Conservation (phyloP, 1,284 basidiomycete species). For the Ceratobasidium sp. region DNA sequence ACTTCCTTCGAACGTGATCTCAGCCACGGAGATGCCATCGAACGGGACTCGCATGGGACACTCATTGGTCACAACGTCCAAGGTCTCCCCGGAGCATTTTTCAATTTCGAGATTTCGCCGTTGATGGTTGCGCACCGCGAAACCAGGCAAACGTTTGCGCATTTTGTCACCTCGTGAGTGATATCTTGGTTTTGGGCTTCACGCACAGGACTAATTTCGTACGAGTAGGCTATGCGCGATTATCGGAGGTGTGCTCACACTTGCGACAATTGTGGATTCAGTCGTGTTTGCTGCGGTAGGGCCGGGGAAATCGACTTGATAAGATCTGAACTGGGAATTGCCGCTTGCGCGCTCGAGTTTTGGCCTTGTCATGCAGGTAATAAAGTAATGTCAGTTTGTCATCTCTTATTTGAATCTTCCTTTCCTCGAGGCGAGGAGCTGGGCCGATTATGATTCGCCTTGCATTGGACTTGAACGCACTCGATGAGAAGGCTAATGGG, state of each 20-base stretch:
- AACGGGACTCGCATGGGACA: slow-evolving; percentile 76
- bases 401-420: too few species aligned
- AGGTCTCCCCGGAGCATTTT: slow-evolving; percentile 86
- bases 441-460: too few species aligned
- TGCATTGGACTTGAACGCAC: too few species aligned
- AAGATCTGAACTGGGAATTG: too few species aligned
- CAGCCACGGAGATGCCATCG: slow-evolving; percentile 61
- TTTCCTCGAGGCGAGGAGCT: too few species aligned
- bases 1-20: slow-evolving; percentile 97
- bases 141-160: slow-evolving; percentile 92
- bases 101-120: slow-evolving; percentile 99
- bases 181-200: too few species aligned
- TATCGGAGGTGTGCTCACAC: slow-evolving; percentile 95
- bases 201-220: too few species aligned
- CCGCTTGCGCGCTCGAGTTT: too few species aligned
- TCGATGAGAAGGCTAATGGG: too few species aligned
- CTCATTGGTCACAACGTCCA: slow-evolving; percentile 83
- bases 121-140: slow-evolving; percentile 94
- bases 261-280: slow-evolving; percentile 92
- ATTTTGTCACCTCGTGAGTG: slow-evolving; percentile 94
- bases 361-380: too few species aligned
- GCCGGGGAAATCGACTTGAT: slow-evolving; percentile 63
- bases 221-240: slow-evolving; percentile 90
- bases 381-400: too few species aligned
- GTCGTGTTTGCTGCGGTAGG: slow-evolving; percentile 82